A percentile compares a stretch with the other conserved stretches of the same genome.
phyloP scores from a whole-genome alignment of 78 protist species.

The Polysphondylium violaceum region DNA sequence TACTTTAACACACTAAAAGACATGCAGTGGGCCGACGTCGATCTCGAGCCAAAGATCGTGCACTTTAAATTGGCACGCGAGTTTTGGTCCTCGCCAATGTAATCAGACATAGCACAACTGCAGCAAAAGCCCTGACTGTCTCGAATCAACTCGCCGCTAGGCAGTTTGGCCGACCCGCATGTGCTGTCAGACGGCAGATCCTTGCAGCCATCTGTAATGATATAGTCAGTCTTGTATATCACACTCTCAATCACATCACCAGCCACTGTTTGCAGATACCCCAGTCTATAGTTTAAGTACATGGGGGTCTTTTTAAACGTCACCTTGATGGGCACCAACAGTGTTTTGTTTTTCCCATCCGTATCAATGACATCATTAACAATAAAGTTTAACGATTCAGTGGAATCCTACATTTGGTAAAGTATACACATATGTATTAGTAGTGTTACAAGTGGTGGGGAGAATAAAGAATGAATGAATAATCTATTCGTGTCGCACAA shows the following conservation, averaged over 20 bases:
- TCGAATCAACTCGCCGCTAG: not conserved
- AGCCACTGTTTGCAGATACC: not conserved
- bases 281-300: not conserved
- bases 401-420: too few species aligned
- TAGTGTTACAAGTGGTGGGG: too few species aligned
- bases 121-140: slow-evolving; percentile 73
- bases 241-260: not conserved
- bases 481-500: too few species aligned
- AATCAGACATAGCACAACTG: slow-evolving; percentile 18
- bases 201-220: not conserved
- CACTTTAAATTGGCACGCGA: slow-evolving; percentile 33
- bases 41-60: not conserved
- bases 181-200: slow-evolving; percentile 23
- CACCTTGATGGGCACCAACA: not conserved
- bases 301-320: not conserved
- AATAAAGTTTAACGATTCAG: slow-evolving; percentile 8
- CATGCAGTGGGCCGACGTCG: slow-evolving; percentile 38
- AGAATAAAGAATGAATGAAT: too few species aligned
- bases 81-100: slow-evolving; percentile 9
- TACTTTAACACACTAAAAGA: not conserved
- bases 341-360: not conserved
- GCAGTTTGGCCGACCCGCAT: not conserved
- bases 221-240: slow-evolving; percentile 25
- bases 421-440: too few species aligned
- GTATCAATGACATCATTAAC: slow-evolving; percentile 1